Percentiles rank a stretch among this genome's conserved stretches.
Evolutionary conservation across 352 stramenopile genomes (phyloP).

Genomic region (Phytophthora colocasiae): DNA sequence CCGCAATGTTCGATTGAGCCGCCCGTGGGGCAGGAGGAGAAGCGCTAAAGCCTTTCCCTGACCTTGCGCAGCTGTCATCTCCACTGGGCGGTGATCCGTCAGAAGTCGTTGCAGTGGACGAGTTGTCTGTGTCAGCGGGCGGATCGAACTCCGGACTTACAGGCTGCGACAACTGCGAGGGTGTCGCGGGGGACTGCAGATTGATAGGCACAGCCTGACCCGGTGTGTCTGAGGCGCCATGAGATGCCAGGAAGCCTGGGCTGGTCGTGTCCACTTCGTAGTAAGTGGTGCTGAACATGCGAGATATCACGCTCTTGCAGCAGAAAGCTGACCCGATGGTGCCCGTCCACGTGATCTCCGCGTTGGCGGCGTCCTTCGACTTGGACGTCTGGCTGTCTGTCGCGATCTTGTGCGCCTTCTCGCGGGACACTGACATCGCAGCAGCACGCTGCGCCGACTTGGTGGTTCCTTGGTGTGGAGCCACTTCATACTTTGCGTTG

Average conservation of each 20-base stretch:
- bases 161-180: conserved; percentile 43
- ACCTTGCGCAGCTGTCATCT: conserved; percentile 39
- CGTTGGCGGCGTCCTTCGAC: conserved; percentile 60
- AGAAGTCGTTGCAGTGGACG: conserved; percentile 50
- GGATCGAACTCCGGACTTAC: conserved; percentile 45
- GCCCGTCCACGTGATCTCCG: conserved; percentile 62
- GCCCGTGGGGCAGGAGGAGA: conserved; percentile 17
- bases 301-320: conserved; percentile 67
- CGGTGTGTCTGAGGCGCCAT: conserved; percentile 67
- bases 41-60: conserved; percentile 39
- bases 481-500: conserved; percentile 87
- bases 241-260: conserved; percentile 59
- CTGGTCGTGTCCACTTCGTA: conserved; percentile 87
- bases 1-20: conserved; percentile 25
- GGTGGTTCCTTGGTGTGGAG: conserved; percentile 75
- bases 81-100: conserved; percentile 49
- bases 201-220: conserved; percentile 62
- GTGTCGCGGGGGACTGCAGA: conserved; percentile 64
- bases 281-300: conserved; percentile 73
- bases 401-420: conserved; percentile 67
- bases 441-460: conserved; percentile 51
- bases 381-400: conserved; percentile 63
- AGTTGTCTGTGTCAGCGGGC: conserved; percentile 39
- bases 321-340: conserved; percentile 71
- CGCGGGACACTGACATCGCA: conserved; percentile 50